phyloP scores from a whole-genome alignment of 116 monocot genomes.

The Zostera marina region DNA sequence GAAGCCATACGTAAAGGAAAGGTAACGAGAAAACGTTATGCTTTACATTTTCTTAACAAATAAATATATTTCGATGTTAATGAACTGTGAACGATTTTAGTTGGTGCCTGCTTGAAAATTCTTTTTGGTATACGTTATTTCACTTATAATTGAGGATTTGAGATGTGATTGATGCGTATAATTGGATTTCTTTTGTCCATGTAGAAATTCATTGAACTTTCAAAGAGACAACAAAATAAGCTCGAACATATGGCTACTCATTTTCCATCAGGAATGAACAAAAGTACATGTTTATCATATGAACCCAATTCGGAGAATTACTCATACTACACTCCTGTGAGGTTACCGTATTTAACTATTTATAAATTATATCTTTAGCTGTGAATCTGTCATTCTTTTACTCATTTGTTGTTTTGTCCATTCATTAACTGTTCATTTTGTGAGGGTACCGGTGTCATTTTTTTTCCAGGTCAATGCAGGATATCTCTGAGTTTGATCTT shows the following conservation, averaged over 20 bases:
- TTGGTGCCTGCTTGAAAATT: too few relatives aligned
- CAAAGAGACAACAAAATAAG: conserved; percentile 62
- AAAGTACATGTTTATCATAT: conserved; percentile 15
- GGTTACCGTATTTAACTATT: not conserved
- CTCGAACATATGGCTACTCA: conserved; percentile 65
- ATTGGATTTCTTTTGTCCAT: not conserved
- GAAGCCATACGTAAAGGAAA: conserved; percentile 71
- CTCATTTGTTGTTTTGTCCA: not conserved
- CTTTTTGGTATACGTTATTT: too few relatives aligned
- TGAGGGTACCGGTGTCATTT: not conserved
- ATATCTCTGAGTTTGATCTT: conserved; percentile 10
- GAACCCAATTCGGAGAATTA: conserved; percentile 21
- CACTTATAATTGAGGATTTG: not conserved
- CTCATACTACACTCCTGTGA: not conserved
- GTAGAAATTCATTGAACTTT: conserved; percentile 57
- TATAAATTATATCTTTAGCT: not conserved
- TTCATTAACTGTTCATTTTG: not conserved
- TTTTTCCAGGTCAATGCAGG: conserved; percentile 13
- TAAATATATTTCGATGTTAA: too few relatives aligned
- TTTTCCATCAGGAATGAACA: conserved; percentile 35
- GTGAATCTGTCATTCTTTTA: not conserved
- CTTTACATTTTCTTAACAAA: not conserved
- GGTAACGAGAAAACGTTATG: conserved; percentile 9
- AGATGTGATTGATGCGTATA: not conserved
- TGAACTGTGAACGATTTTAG: not conserved